Conservation (phyloP, 345 rosid species). For the Hevea brasiliensis region DNA sequence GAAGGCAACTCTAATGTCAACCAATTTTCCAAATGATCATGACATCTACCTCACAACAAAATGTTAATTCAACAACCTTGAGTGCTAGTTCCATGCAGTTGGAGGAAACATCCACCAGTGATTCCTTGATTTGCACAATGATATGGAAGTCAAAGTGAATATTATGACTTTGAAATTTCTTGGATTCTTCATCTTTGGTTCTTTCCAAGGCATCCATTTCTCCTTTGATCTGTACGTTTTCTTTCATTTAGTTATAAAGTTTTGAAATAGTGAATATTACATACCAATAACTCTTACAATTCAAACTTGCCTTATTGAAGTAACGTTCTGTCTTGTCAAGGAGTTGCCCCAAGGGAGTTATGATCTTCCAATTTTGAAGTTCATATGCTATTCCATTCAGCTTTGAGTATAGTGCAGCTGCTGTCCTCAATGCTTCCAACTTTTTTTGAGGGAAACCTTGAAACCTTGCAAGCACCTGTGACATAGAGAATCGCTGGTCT, state of each 20-base stretch:
- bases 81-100: slow-evolving; percentile 80
- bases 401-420: slow-evolving; percentile 60
- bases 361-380: slow-evolving; percentile 64
- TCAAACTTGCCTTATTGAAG: slow-evolving; percentile 65
- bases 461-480: slow-evolving; percentile 78
- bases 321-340: slow-evolving; percentile 79
- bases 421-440: slow-evolving; percentile 76
- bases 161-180: slow-evolving; percentile 69
- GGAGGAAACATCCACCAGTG: slow-evolving; percentile 85
- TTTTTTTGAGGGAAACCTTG: slow-evolving; percentile 88
- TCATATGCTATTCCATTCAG: slow-evolving; percentile 51
- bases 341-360: slow-evolving; percentile 59
- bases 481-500: background rate
- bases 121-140: slow-evolving; percentile 69
- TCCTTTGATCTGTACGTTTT: slow-evolving; percentile 55
- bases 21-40: too few relatives aligned
- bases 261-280: background rate
- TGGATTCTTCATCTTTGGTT: slow-evolving; percentile 77
- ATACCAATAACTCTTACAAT: too few relatives aligned
- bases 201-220: slow-evolving; percentile 72
- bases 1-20: background rate
- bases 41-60: background rate
- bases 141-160: slow-evolving; percentile 72
- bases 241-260: background rate
- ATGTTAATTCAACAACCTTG: slow-evolving; percentile 50